Evolutionary conservation across 768 basidiomycete genomes (phyloP), one percentile per base, ranked within the genome.

Genomic region (Udeniomyces megalosporus): DNA sequence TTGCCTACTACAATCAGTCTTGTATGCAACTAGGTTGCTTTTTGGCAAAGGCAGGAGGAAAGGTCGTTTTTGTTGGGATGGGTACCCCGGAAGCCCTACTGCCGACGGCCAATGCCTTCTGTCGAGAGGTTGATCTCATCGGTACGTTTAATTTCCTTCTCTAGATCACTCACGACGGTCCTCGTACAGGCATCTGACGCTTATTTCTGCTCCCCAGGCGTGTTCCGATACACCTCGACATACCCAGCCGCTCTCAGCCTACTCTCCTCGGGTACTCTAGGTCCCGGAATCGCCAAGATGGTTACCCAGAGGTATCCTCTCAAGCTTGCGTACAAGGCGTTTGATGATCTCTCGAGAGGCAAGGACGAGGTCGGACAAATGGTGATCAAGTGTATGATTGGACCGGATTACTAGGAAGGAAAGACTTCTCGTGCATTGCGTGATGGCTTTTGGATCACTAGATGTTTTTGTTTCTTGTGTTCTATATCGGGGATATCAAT

Each of bases 51-150:
- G 78, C 86, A 20, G 92, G 91, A 55, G 88, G 88, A 54, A 88
- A 85, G 71, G 88, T 95, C 60, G 84, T 89, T 79, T 85, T 90
- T 69, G 82, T 97, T 67, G 93, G 93, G 24, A 97, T 97, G 93
- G 93, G 93, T 67, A 82, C 88, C 17, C 81, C 84, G 62, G 85
- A 84, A 68, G 81, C 84, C 61, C 77, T 80, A 66, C 78, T 95
- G 58, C 93, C 93, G n/a, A 79, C 85, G 47, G 78, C 80, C 31
- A 86, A 90, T 45, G 84, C 88, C 17, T 74, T 84, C 61, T 51
- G 47, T 32, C 83, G 92, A 56, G 92, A 95, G 74, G 88, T 96
- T 64, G 90, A 96, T 74, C 82, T 96, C 69, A 81, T 83, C 65
- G 92, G 91, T 67, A 14, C 20, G 29, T 44, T 22, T 22, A 32